These are phyloP conservation scores for Cladobotryum mycophilum DNA, from an alignment of 2,329 filamentous ascomycete genomes.

Conservation along the genomic window DNA sequence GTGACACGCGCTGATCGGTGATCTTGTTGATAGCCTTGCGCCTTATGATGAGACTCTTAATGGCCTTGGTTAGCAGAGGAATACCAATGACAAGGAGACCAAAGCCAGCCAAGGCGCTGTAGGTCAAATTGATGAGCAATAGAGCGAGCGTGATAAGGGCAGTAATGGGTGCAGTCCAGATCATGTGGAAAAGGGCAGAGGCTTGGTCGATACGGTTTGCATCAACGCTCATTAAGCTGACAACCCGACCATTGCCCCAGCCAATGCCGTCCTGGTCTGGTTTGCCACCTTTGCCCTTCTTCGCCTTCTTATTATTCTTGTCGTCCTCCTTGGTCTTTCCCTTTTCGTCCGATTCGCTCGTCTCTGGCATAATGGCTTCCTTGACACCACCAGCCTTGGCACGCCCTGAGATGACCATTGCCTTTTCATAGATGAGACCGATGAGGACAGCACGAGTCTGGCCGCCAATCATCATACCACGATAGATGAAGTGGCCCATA, in stretches of 20 bases:
- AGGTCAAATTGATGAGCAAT: constrained; percentile 79
- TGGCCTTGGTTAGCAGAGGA: constrained; percentile 69
- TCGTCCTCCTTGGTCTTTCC: constrained; percentile 30
- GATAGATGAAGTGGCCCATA: constrained; percentile 87
- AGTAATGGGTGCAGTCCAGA: constrained; percentile 79
- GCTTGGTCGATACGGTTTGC: constrained; percentile 89
- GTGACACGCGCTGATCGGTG: constrained; percentile 82
- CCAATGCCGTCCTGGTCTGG: constrained; percentile 55
- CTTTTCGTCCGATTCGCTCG: constrained; percentile 44
- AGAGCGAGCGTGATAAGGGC: constrained; percentile 73
- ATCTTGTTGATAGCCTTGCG: constrained; percentile 83
- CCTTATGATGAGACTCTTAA: constrained; percentile 68
- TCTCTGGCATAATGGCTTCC: constrained; percentile 22
- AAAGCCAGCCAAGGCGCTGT: constrained; percentile 85
- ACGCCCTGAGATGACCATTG: constrained; percentile 79
- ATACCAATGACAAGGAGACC: constrained; percentile 72
- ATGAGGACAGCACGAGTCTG: constrained; percentile 77
- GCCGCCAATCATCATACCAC: constrained; percentile 86
- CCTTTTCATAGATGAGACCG: constrained; percentile 83
- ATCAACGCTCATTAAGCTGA: constrained; percentile 92
- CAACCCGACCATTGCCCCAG: constrained; percentile 87
- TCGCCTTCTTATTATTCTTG: constrained; percentile 25
- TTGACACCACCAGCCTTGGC: constrained; percentile 73
- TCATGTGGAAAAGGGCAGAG: constrained; percentile 80
- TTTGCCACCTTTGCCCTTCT: constrained; percentile 32